phyloP scores from a whole-genome alignment of 177 flowering plant species.

The Telopea speciosissima region DNA sequence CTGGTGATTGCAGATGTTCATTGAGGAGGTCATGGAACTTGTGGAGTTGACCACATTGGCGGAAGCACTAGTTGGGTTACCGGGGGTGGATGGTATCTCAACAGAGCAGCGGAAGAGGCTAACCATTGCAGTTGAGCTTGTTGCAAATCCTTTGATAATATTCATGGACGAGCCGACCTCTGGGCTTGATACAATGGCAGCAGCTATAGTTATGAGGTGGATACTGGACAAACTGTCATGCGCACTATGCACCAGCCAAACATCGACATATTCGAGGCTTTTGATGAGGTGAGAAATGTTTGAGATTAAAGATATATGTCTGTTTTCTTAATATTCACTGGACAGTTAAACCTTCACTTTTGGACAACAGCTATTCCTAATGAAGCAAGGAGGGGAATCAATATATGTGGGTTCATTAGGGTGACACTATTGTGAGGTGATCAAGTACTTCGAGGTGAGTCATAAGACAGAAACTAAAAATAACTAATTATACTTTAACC shows the following conservation, averaged over 20 bases:
- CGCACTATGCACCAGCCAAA: conserved; percentile 40
- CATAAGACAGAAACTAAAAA: not conserved
- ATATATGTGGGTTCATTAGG: conserved; percentile 38
- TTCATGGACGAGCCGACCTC: conserved; percentile 41
- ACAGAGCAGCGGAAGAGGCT: conserved; percentile 36
- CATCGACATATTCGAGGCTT: conserved; percentile 34
- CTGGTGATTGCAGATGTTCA: conserved; percentile 18
- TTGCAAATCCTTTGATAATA: conserved; percentile 32
- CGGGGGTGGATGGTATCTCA: conserved; percentile 29
- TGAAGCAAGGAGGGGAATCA: conserved; percentile 33
- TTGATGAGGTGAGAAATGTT: conserved; percentile 25
- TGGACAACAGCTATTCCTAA: conserved; percentile 23
- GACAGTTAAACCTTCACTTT: not conserved
- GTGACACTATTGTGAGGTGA: conserved; percentile 21
- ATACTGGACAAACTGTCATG: conserved; percentile 36
- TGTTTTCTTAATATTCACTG: too few species aligned
- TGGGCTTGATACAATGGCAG: conserved; percentile 36
- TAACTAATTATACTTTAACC: not conserved
- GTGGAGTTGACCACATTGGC: conserved; percentile 25
- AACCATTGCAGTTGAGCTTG: conserved; percentile 33
- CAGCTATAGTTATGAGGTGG: conserved; percentile 38
- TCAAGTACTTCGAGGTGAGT: conserved; percentile 34
- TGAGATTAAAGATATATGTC: not conserved
- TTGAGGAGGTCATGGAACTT: conserved; percentile 31
- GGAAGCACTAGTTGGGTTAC: conserved; percentile 28